phyloP scores from a whole-genome alignment of 1,284 basidiomycete species.

The Ceratorhiza oryzae-sativae region DNA sequence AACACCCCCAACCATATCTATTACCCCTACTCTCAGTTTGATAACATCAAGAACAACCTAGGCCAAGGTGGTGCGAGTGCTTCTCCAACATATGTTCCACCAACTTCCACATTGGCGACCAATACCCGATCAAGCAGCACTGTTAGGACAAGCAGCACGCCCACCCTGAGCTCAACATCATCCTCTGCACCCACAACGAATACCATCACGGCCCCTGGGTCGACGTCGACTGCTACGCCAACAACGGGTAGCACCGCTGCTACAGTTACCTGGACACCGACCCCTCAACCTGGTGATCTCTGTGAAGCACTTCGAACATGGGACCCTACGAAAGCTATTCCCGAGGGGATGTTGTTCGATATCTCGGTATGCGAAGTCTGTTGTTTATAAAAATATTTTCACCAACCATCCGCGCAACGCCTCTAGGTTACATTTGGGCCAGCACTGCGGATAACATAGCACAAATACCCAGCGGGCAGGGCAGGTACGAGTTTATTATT shows the following conservation, averaged over 20 bases:
- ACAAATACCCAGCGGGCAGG: constrained; percentile 8
- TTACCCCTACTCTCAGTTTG: constrained; percentile 54
- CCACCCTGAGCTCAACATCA: background rate
- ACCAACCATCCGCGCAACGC: background rate
- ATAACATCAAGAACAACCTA: constrained; percentile 50
- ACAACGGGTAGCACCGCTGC: background rate
- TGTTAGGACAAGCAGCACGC: background rate
- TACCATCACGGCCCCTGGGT: background rate
- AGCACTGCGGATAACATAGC: background rate
- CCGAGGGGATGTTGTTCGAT: constrained; percentile 29
- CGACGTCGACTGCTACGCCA: background rate
- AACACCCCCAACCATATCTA: constrained; percentile 73
- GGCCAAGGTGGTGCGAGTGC: constrained; percentile 19
- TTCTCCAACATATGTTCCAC: background rate
- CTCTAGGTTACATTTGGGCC: constrained; percentile 26
- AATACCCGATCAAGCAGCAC: background rate
- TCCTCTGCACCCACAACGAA: background rate
- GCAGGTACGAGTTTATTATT: background rate
- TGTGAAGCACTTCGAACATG: constrained; percentile 19
- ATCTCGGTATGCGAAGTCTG: background rate
- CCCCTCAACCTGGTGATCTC: constrained; percentile 23
- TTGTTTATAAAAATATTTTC: background rate
- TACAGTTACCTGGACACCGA: constrained; percentile 16
- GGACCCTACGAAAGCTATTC: constrained; percentile 6
- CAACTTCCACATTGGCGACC: background rate